Evolutionary conservation across 2,329 filamentous ascomycete genomes (phyloP).

Genomic region (Ceratocystis variospora): DNA sequence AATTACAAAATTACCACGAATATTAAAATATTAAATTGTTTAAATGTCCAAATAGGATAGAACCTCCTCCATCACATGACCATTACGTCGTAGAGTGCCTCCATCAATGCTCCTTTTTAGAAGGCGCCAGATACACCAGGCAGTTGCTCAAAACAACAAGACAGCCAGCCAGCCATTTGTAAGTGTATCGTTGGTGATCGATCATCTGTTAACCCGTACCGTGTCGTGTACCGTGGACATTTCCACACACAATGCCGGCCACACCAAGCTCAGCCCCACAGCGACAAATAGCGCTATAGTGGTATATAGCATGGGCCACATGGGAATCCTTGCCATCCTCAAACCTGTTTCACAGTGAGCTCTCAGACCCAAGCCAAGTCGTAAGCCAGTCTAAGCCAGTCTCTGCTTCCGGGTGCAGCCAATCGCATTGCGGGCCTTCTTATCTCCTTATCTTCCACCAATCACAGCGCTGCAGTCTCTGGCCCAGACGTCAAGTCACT

Average conservation of each 20-base stretch:
- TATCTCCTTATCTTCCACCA: constrained; percentile 1
- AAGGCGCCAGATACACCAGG: not conserved
- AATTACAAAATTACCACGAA: not conserved
- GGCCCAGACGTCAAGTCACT: too few relatives aligned
- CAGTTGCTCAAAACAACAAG: not conserved
- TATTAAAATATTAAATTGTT: too few relatives aligned
- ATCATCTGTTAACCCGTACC: too few relatives aligned
- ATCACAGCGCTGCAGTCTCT: not conserved
- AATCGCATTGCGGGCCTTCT: not conserved
- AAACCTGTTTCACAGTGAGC: not conserved
- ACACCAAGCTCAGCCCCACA: not conserved
- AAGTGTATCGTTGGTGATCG: not conserved
- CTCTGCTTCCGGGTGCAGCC: too few relatives aligned
- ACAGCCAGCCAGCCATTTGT: not conserved
- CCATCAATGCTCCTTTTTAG: not conserved
- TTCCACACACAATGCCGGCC: not conserved
- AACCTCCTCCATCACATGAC: not conserved
- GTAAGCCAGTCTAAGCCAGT: not conserved
- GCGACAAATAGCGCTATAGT: not conserved
- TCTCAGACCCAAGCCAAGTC: not conserved
- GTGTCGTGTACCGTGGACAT: not conserved
- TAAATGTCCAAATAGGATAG: not conserved
- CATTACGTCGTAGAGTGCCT: not conserved
- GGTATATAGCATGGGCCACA: not conserved
- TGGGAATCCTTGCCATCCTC: not conserved